Evolutionary conservation across 768 basidiomycete species (phyloP).

Genomic region (Sporobolomyces roseus): DNA sequence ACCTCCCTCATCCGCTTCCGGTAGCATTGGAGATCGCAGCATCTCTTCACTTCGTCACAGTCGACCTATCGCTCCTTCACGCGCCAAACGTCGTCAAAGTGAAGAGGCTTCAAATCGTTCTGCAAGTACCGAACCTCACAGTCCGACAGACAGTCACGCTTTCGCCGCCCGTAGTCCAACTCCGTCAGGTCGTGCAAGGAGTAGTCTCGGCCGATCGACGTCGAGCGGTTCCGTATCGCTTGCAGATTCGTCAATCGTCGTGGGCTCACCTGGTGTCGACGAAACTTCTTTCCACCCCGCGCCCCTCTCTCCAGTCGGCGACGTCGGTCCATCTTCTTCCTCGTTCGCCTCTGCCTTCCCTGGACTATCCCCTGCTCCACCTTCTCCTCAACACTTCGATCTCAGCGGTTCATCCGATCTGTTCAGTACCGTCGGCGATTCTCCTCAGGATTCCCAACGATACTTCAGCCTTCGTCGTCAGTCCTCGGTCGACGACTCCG

Average conservation of each 20-base stretch:
- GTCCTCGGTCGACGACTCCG: background rate
- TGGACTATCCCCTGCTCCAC: background rate
- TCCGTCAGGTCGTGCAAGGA: slow-evolving; percentile 6
- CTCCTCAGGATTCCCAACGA: no score
- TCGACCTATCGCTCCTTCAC: slow-evolving; percentile 29
- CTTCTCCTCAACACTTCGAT: slow-evolving; percentile 7
- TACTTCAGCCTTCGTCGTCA: slow-evolving; percentile 12
- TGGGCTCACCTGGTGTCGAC: slow-evolving; percentile 25
- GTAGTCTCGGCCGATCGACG: slow-evolving; percentile 3
- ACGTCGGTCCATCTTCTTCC: slow-evolving; percentile 16
- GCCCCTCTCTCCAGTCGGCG: slow-evolving; percentile 22
- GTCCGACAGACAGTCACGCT: slow-evolving; percentile 10
- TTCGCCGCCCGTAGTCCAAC: slow-evolving; percentile 25
- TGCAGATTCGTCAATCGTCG: background rate
- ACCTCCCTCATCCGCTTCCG: slow-evolving; percentile 23
- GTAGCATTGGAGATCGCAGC: slow-evolving; percentile 23
- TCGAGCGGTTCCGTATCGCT: slow-evolving; percentile 9
- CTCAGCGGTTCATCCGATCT: background rate
- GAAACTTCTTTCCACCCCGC: slow-evolving; percentile 31
- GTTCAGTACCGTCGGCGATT: slow-evolving; percentile 5
- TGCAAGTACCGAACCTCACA: slow-evolving; percentile 29
- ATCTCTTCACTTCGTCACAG: slow-evolving; percentile 28
- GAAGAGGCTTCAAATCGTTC: slow-evolving; percentile 13
- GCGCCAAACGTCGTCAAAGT: slow-evolving; percentile 27
- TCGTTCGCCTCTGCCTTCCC: slow-evolving; percentile 20